Conservation (phyloP, 768 basidiomycete genomes). For the Leccinum obscurum region DNA sequence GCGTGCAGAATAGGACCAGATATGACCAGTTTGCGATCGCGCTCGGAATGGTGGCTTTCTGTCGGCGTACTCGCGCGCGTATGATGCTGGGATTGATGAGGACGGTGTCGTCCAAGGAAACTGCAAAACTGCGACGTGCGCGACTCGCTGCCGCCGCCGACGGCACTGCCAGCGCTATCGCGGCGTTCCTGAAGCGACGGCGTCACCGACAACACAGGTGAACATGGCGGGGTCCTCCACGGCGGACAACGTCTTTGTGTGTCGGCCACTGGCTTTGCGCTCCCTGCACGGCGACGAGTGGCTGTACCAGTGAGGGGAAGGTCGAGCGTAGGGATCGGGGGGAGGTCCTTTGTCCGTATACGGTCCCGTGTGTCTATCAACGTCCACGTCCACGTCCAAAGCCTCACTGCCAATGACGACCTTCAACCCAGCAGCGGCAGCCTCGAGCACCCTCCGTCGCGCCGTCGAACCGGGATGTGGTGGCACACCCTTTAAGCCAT, state of each 20-base stretch:
- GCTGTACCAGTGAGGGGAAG: conserved; percentile 8
- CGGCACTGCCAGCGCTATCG: not conserved
- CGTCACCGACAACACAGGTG: conserved; percentile 34
- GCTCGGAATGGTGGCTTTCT: conserved; percentile 35
- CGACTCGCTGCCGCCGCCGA: conserved; percentile 26
- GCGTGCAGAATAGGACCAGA: conserved; percentile 63
- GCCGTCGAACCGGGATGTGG: not conserved
- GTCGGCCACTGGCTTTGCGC: not conserved
- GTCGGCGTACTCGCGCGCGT: conserved; percentile 46
- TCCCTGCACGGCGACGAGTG: conserved; percentile 5
- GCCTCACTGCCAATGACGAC: conserved; percentile 52
- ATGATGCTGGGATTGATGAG: conserved; percentile 7
- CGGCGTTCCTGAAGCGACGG: conserved; percentile 32
- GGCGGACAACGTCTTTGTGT: not conserved
- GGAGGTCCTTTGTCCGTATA: conserved; percentile 50
- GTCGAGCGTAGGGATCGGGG: conserved; percentile 45
- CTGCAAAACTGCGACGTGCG: conserved; percentile 53
- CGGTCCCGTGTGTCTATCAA: conserved; percentile 21
- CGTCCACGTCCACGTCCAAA: not conserved
- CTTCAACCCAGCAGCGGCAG: conserved; percentile 56
- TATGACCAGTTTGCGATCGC: conserved; percentile 52
- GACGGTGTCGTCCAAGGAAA: conserved; percentile 54
- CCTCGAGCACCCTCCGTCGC: conserved; percentile 82
- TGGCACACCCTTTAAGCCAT: not conserved
- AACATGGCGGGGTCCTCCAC: conserved; percentile 34